These are phyloP conservation scores for Debaryomyces maramus DNA, from an alignment of 805 yeast genomes.

Conservation along the genomic window DNA sequence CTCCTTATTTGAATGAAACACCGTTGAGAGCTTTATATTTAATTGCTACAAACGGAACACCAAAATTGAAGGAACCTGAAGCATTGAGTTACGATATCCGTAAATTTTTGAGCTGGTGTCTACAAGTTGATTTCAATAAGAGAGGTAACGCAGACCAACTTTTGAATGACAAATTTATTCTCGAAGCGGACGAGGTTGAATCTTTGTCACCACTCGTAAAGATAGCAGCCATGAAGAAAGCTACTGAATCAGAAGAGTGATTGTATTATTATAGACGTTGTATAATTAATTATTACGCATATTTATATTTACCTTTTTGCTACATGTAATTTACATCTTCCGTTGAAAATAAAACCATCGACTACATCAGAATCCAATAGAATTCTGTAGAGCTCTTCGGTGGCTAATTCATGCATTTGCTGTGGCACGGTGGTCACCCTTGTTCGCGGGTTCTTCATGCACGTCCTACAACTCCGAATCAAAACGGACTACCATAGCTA, in stretches of 20 bases:
- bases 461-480: too few relatives aligned
- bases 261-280: too few relatives aligned
- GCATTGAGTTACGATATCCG: constrained; percentile 65
- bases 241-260: constrained; percentile 22
- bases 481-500: too few relatives aligned
- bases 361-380: too few relatives aligned
- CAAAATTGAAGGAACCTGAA: constrained; percentile 86
- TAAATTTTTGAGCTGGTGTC: constrained; percentile 70
- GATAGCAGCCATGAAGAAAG: constrained; percentile 68
- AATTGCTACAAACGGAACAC: constrained; percentile 97
- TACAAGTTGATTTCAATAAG: constrained; percentile 79
- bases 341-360: too few relatives aligned
- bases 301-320: too few relatives aligned
- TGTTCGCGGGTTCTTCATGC: too few relatives aligned
- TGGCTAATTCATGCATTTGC: too few relatives aligned
- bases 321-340: too few relatives aligned
- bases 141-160: constrained; percentile 79
- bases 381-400: too few relatives aligned
- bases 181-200: constrained; percentile 58
- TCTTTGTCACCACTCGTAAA: constrained; percentile 73
- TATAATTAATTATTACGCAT: too few relatives aligned
- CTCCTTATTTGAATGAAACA: constrained; percentile 94
- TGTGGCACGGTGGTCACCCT: too few relatives aligned
- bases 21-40: constrained; percentile 91
- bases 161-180: constrained; percentile 63